A percentile compares a stretch with the other conserved stretches of the same genome.
Evolutionary conservation across 345 rosid genomes (phyloP).

Genomic region (Ceriops decandra): DNA sequence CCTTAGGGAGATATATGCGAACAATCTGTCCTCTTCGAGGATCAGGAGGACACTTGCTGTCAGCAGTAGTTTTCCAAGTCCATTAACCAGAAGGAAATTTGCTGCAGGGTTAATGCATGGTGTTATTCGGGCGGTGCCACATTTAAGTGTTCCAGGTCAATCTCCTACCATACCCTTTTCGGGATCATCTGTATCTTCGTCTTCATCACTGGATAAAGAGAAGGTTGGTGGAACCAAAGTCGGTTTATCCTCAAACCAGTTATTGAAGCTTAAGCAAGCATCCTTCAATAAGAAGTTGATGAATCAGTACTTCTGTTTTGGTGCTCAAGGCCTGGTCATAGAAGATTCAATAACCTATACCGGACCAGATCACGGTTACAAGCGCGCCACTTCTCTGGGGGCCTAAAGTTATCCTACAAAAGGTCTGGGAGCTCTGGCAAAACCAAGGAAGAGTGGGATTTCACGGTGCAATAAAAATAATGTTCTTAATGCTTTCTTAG

Average conservation of each 20-base stretch:
- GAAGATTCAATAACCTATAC: constrained; percentile 32
- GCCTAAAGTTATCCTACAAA: constrained; percentile 26
- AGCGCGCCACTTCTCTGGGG: constrained; percentile 42
- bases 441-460: not conserved
- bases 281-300: constrained; percentile 48
- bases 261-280: constrained; percentile 30
- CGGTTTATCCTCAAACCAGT: constrained; percentile 6
- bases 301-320: constrained; percentile 68
- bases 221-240: constrained; percentile 16
- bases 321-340: constrained; percentile 56
- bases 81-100: constrained; percentile 54
- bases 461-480: not conserved
- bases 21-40: constrained; percentile 39
- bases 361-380: constrained; percentile 30
- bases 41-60: constrained; percentile 41
- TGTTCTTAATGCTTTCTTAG: too few species aligned
- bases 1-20: constrained; percentile 58
- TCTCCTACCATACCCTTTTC: constrained; percentile 43
- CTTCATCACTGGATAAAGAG: constrained; percentile 32
- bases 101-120: constrained; percentile 67
- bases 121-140: constrained; percentile 55
- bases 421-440: not conserved
- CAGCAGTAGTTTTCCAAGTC: constrained; percentile 68
- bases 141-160: constrained; percentile 28
- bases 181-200: constrained; percentile 36